These are phyloP conservation scores for Brettanomyces naardenensis DNA, from an alignment of 805 yeast genomes.

Conservation along the genomic window DNA sequence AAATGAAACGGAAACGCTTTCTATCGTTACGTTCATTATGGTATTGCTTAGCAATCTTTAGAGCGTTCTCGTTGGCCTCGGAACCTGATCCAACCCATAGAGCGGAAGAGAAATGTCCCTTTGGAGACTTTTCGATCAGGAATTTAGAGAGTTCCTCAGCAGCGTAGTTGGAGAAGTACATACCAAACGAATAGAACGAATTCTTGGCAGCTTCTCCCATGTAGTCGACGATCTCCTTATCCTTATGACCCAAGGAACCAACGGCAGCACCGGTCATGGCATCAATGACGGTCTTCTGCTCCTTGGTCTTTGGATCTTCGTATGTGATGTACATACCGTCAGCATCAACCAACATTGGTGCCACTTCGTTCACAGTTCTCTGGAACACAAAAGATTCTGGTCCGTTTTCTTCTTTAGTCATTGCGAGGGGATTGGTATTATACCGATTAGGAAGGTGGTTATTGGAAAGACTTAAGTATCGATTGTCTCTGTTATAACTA, in stretches of 20 bases:
- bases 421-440: too few relatives aligned
- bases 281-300: slow-evolving; percentile 29
- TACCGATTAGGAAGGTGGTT: too few relatives aligned
- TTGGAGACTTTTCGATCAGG: slow-evolving; percentile 35
- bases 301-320: slow-evolving; percentile 34
- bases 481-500: too few relatives aligned
- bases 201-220: slow-evolving; percentile 30
- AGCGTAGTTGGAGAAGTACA: slow-evolving; percentile 28
- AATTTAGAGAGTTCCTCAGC: slow-evolving; percentile 36
- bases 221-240: slow-evolving; percentile 30
- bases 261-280: slow-evolving; percentile 50
- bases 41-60: slow-evolving; percentile 56
- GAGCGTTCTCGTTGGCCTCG: slow-evolving; percentile 75
- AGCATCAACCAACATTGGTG: slow-evolving; percentile 15
- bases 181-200: slow-evolving; percentile 30
- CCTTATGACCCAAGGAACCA: slow-evolving; percentile 38
- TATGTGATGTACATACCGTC: slow-evolving; percentile 15
- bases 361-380: slow-evolving; percentile 13
- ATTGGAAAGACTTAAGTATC: too few relatives aligned
- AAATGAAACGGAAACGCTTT: slow-evolving; percentile 33
- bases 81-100: slow-evolving; percentile 63
- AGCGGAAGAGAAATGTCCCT: slow-evolving; percentile 31
- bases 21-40: slow-evolving; percentile 35
- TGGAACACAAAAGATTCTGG: slow-evolving; percentile 12
- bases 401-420: neutral